Evolutionary conservation across 2,329 filamentous ascomycete genomes (phyloP), one percentile per base, ranked within the genome.

Genomic region (Fusarium pilosicola): DNA sequence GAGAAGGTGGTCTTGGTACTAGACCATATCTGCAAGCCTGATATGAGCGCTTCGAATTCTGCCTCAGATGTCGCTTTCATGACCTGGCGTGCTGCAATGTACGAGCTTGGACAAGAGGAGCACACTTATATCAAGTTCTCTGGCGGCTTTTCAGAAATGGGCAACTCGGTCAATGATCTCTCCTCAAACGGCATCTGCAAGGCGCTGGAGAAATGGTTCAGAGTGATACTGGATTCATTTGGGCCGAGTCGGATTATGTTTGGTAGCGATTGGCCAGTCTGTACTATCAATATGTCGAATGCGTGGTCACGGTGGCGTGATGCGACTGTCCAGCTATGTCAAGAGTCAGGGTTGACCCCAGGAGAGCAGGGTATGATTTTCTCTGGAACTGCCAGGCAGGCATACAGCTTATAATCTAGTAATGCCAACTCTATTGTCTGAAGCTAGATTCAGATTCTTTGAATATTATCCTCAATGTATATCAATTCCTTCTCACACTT

Each of bases 401-500:
- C 44, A 28, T 46, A 46, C 0, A 28, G 11, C 8, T 28, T 46
- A 28, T 22, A 22, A 11, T 8, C 13, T 15, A 7, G 39, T n/a
- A 42, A n/a, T 11, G 11, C 24, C 42, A 26, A 45, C 24, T 26
- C 17, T 26, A 14, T 20, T 20, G 0, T 20, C 7, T 24, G 8
- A 12, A 18, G n/a, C n/a, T 18, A 8, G 10, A 24, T 24, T 18
- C 13, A 36, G 15, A 18, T 36, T 17, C 13, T 22, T 22, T 6
- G 1, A 8, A 22, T 9, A 22, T 41, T 22, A 36, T 18, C 3
- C 34, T 17, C 4, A 36, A 36, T 14, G 0, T 14, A 14, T 22
- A 41, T 14, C 11, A 14, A 20, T 4, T 14, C 1, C 24, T 18
- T 14, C 12, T 5, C 4, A 12, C 8, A 14, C 4, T 20, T 4